A percentile compares a stretch with the other conserved stretches of the same genome.
Evolutionary conservation across 2,329 filamentous ascomycete genomes (phyloP).

Genomic region (Fusarium dimerum): DNA sequence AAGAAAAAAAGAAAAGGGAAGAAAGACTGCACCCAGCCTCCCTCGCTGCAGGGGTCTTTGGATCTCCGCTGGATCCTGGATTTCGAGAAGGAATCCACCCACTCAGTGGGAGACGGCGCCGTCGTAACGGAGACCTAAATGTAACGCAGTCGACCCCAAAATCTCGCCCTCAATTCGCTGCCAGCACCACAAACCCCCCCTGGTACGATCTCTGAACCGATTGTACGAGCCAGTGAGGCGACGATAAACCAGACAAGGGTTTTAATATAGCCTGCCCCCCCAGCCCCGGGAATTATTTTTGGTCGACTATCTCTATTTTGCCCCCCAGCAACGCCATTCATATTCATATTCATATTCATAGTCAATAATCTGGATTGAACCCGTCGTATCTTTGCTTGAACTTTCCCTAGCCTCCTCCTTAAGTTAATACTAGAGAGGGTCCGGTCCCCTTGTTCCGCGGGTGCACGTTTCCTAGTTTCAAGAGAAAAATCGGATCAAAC

Average conservation of each 20-base stretch:
- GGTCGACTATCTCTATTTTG: no score
- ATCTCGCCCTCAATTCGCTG: conserved; percentile 2
- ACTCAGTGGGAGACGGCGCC: conserved; percentile 17
- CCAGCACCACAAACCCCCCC: conserved; percentile 23
- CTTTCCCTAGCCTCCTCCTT: not conserved
- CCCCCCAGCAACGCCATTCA: no score
- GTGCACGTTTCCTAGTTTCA: not conserved
- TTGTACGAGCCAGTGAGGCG: no score
- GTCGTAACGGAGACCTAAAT: conserved; percentile 9
- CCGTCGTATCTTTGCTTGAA: not conserved
- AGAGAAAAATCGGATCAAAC: not conserved
- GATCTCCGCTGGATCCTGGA: no score
- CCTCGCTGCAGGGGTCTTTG: conserved; percentile 7
- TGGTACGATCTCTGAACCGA: conserved; percentile 9
- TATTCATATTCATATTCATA: no score
- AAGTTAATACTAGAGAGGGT: not conserved
- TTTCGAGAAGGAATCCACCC: no score
- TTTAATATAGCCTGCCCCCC: no score
- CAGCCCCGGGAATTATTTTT: no score
- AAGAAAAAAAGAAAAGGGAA: no score
- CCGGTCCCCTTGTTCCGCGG: not conserved
- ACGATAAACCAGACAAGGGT: no score
- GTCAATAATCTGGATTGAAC: not conserved
- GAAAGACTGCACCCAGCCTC: not conserved
- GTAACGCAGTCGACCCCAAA: conserved; percentile 1